Conservation (phyloP, 2,329 filamentous ascomycete genomes). For the Fusarium tanahbumbuense region DNA sequence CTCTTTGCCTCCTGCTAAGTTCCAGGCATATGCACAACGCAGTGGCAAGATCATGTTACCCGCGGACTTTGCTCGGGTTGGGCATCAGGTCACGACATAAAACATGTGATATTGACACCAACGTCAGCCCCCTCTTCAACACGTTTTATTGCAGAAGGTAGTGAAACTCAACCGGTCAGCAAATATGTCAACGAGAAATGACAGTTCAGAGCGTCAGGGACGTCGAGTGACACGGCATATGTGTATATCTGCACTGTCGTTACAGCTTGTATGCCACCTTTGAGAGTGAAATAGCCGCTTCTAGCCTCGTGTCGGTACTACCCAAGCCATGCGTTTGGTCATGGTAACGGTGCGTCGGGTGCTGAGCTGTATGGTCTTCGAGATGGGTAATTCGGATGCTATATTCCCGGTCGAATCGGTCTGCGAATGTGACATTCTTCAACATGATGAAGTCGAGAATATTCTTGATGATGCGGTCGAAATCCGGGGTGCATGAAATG, state of each 20-base stretch:
- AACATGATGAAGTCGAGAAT: neutral
- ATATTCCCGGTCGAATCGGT: neutral
- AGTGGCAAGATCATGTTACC: slow-evolving; percentile 18
- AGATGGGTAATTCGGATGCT: neutral
- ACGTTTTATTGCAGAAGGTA: slow-evolving; percentile 20
- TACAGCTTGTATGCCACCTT: neutral
- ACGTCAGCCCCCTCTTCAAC: slow-evolving; percentile 1
- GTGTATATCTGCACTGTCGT: neutral
- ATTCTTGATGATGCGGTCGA: neutral
- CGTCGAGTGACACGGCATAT: no score
- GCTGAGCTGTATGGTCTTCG: neutral
- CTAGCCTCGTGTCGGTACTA: slow-evolving; percentile 17
- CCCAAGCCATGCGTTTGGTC: slow-evolving; percentile 5
- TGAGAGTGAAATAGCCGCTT: slow-evolving; percentile 1
- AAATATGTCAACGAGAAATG: slow-evolving; percentile 1
- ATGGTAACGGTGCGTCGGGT: neutral
- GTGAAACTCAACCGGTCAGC: slow-evolving; percentile 40
- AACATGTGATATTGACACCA: slow-evolving; percentile 26
- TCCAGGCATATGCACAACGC: neutral
- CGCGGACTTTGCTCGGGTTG: neutral
- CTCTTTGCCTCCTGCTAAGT: neutral
- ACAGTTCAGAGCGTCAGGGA: neutral
- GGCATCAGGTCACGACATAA: neutral
- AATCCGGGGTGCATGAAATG: slow-evolving; percentile 20
- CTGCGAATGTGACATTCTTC: neutral